Conservation (phyloP, 345 rosid species). For the Brassica napus region Da-Ae NC_063439.1:3845501-3846000, state of each 20-base stretch:
- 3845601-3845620: background rate
- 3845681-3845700: constrained; percentile 95
- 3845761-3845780: constrained; percentile 52
- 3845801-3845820: constrained; percentile 75
- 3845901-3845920: background rate
- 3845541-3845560: background rate
- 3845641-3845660: constrained; percentile 64
- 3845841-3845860: constrained; percentile 79
- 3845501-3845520: background rate
- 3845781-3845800: constrained; percentile 74
- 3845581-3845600: background rate
- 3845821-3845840: constrained; percentile 65
- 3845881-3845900: constrained; percentile 51
- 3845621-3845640: constrained; percentile 62
- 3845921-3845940: background rate
- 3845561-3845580: constrained; percentile 1
- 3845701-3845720: constrained; percentile 90
- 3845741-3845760: constrained; percentile 84
- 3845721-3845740: constrained; percentile 88
- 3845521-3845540: background rate
- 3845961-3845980: background rate
- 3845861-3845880: constrained; percentile 73
- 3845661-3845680: constrained; percentile 53
- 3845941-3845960: background rate
- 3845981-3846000: too few species aligned